Conservation (phyloP, 345 rosid species). For the Eucalyptus caleyi region DNA sequence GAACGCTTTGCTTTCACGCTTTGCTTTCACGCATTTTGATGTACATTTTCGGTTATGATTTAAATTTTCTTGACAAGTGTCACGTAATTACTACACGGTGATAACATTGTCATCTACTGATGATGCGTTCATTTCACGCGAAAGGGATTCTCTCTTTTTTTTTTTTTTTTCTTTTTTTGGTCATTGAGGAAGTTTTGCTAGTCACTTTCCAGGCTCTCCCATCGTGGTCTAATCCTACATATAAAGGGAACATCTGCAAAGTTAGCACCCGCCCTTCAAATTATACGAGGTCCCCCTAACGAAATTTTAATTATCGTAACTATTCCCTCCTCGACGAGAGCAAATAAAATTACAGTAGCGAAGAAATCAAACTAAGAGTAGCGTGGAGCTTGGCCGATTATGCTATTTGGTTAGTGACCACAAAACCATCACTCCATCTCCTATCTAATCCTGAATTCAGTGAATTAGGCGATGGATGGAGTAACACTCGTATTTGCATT, state of each 20-base stretch:
- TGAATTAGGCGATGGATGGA: neutral
- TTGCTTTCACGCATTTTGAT: neutral
- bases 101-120: accelerated
- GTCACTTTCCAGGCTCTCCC: neutral
- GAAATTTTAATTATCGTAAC: neutral
- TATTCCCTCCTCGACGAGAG: neutral
- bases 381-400: neutral
- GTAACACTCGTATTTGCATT: neutral
- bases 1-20: neutral
- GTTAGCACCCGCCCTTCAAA: neutral
- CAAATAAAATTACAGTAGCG: neutral
- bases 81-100: accelerated
- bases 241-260: neutral
- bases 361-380: neutral
- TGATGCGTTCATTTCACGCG: neutral
- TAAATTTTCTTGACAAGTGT: neutral
- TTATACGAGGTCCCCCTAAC: neutral
- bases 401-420: neutral
- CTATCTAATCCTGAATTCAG: neutral
- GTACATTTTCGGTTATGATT: neutral
- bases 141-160: neutral
- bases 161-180: too few species aligned
- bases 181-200: neutral
- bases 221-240: neutral
- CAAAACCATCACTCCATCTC: neutral